These are phyloP conservation scores for Pseudoturritis turrita DNA, from an alignment of 345 rosid species.

Conservation along the genomic window DNA sequence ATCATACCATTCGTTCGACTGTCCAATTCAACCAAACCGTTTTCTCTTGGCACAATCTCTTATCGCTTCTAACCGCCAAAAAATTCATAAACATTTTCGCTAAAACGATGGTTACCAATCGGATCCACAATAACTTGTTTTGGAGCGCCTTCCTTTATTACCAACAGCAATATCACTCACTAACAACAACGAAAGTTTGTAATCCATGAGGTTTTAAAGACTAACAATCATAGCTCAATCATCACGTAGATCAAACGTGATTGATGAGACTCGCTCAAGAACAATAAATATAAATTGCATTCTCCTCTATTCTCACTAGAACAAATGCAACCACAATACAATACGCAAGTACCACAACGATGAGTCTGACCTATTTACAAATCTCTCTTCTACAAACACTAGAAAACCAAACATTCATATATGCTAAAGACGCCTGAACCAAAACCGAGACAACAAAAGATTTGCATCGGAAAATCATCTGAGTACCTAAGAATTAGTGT, in stretches of 20 bases:
- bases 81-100: no score
- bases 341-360: not conserved
- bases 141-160: no score
- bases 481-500: no score
- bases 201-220: not conserved
- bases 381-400: not conserved
- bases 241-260: not conserved
- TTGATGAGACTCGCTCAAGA: not conserved
- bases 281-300: not conserved
- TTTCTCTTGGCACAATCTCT: no score
- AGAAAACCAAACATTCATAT: not conserved
- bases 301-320: not conserved
- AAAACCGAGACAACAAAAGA: not conserved
- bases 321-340: not conserved
- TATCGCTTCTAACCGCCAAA: no score
- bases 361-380: not conserved
- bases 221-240: not conserved
- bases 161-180: no score
- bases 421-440: not conserved
- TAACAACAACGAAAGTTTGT: no score
- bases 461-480: not conserved
- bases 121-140: no score
- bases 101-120: no score
- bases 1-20: no score
- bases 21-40: no score